Base-by-base conservation (phyloP, 78 protist species). In the Cavenderia fasciculata region DNA sequence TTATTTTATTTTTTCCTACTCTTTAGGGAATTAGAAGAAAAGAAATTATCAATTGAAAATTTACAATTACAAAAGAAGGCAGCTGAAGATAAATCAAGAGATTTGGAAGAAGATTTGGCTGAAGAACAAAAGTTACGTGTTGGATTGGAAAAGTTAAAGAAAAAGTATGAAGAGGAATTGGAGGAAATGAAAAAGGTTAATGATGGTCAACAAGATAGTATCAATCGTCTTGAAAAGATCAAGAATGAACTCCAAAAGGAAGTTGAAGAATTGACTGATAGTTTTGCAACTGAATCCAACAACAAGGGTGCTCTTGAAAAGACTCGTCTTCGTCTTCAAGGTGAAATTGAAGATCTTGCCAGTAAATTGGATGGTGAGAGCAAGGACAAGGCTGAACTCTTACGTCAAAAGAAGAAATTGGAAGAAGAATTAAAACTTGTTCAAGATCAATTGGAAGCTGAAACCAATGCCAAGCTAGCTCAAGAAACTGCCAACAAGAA, bases 231-330 rank as follows among this genome's bases (percentile, higher is more conserved):
- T 25, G 95, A 92, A 46, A 92, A 92, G 89, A 61, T 72, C 85
- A 92, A 84, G 61, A 36, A 61, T 41, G 77, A 76, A 10, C 41
- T 92, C 25, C 72, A 69, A 54, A 70, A 76, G 43, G 89, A 90
- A 63, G 77, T 90, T 29, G 87, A 90, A 56, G 89, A 72, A 43
- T 62, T 90, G 72, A 75, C 94, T 51, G 85, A 79, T 6, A 33
- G n/a, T 61, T 65, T 79, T 70, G 33, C 79, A 21, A 51, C 59
- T 2, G 92, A 84, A 70, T 75, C 74, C 2, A 69, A 92, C 73
- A 84, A 90, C 69, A 90, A 90, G 41, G 85, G 86, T 82, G 94
- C 79, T 18, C 87, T 90, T 18, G 94, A 90, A 44, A 90, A 90
- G 84, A 54, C 85, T 38, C 86, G 87, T 79, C 77, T 73, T 18